These are phyloP conservation scores for Babesia ovis DNA, from an alignment of 169 alveolate species.

Conservation along the genomic window DNA sequence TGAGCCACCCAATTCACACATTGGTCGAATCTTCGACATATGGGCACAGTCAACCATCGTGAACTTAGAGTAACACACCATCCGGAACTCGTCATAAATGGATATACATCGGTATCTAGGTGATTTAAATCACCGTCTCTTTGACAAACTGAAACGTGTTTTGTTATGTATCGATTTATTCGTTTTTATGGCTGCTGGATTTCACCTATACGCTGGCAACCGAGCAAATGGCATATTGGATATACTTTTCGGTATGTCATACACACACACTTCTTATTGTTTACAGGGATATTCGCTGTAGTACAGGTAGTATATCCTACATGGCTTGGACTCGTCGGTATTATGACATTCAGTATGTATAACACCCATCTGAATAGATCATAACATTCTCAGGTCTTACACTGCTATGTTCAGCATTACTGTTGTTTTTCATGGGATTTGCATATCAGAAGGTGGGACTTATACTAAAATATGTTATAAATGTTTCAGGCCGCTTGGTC, in stretches of 20 bases:
- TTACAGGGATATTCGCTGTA: conserved; percentile 28
- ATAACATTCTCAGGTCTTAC: conserved; percentile 38
- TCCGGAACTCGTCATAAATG: background rate
- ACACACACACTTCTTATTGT: background rate
- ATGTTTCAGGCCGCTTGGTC: conserved; percentile 40
- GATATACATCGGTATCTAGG: background rate
- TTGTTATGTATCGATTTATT: background rate
- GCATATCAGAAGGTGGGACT: conserved; percentile 12
- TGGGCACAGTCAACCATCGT: background rate
- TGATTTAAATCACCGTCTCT: background rate
- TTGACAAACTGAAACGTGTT: background rate
- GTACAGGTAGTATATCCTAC: conserved; percentile 36
- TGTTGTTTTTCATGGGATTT: conserved; percentile 17
- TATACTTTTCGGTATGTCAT: conserved; percentile 7
- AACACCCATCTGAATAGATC: background rate
- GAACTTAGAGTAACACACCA: background rate
- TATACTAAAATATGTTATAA: no score
- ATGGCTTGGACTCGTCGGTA: conserved; percentile 23
- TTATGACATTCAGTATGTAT: conserved; percentile 54
- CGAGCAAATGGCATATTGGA: conserved; percentile 9
- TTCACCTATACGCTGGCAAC: conserved; percentile 11
- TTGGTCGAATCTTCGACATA: background rate
- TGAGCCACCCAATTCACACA: conserved; percentile 8
- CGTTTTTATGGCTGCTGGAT: conserved; percentile 9
- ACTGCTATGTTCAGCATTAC: conserved; percentile 12